Conservation (phyloP, 768 basidiomycete genomes). For the Lactarius quietus region DNA sequence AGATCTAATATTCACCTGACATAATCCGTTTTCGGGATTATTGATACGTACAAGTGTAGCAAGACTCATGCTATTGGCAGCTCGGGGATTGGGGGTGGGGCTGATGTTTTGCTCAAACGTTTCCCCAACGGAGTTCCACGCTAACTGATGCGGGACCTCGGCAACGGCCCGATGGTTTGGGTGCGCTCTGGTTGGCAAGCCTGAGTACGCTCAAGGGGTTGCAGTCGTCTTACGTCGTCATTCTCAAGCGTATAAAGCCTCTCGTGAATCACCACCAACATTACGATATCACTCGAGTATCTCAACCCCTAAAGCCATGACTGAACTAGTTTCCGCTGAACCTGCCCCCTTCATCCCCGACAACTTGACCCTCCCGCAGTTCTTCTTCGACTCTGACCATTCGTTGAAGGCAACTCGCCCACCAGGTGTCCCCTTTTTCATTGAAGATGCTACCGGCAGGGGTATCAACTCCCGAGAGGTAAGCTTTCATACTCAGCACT, state of each 20-base stretch:
- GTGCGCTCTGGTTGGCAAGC: not conserved
- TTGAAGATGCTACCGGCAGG: conserved; percentile 53
- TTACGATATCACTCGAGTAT: conserved; percentile 7
- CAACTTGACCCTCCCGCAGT: conserved; percentile 62
- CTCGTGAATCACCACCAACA: not conserved
- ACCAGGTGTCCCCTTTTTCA: conserved; percentile 49
- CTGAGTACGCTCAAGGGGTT: not conserved
- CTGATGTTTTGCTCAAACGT: not conserved
- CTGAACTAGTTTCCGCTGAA: conserved; percentile 28
- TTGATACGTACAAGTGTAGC: not conserved
- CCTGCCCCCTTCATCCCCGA: conserved; percentile 50
- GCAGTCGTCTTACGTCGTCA: conserved; percentile 7
- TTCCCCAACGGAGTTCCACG: conserved; percentile 1
- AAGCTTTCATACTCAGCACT: not conserved
- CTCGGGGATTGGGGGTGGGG: conserved; percentile 12
- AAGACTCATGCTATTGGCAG: not conserved
- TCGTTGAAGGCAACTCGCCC: conserved; percentile 45
- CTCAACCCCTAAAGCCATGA: conserved; percentile 19
- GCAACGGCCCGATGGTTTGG: not conserved
- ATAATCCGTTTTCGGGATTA: not conserved
- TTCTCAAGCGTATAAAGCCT: conserved; percentile 9
- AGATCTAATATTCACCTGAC: not conserved
- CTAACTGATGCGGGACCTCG: not conserved
- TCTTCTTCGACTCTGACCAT: conserved; percentile 49
- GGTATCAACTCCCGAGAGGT: conserved; percentile 48